Evolutionary conservation across 768 basidiomycete species (phyloP).

Genomic region (Collybia nuda): DNA sequence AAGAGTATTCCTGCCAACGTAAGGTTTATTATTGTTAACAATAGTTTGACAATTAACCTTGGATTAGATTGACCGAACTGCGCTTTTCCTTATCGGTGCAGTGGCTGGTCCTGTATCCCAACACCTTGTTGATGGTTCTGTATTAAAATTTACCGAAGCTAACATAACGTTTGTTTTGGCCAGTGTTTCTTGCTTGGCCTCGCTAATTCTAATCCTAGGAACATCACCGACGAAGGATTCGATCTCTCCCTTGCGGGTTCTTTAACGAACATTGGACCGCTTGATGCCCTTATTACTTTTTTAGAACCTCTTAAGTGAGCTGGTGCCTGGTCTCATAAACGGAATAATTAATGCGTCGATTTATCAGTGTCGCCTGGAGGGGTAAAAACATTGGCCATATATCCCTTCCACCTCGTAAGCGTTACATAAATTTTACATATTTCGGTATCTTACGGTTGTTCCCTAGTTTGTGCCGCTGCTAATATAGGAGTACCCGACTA

Average conservation of each 20-base stretch:
- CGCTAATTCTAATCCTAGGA: conserved; percentile 24
- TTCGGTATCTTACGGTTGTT: no score
- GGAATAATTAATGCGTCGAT: no score
- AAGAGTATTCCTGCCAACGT: conserved; percentile 54
- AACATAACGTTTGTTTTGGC: conserved; percentile 49
- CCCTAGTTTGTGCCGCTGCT: conserved; percentile 65
- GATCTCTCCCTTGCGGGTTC: conserved; percentile 59
- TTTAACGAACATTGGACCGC: conserved; percentile 60
- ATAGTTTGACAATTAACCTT: conserved; percentile 4
- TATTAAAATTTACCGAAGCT: conserved; percentile 53
- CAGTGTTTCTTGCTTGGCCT: neutral
- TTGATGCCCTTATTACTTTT: conserved; percentile 71
- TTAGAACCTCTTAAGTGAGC: conserved; percentile 58
- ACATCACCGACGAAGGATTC: conserved; percentile 61
- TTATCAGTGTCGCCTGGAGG: conserved; percentile 57
- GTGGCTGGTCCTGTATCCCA: conserved; percentile 69
- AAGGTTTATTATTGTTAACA: conserved; percentile 14
- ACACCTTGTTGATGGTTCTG: conserved; percentile 56
- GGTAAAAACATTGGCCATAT: conserved; percentile 64
- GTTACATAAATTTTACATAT: no score
- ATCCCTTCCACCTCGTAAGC: conserved; percentile 54
- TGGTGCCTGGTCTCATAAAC: neutral
- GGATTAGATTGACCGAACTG: conserved; percentile 57
- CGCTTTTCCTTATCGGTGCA: conserved; percentile 67
- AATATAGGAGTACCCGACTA: conserved; percentile 68